Evolutionary conservation across 768 basidiomycete genomes (phyloP).

Genomic region (Sporobolomyces phaffii): DNA sequence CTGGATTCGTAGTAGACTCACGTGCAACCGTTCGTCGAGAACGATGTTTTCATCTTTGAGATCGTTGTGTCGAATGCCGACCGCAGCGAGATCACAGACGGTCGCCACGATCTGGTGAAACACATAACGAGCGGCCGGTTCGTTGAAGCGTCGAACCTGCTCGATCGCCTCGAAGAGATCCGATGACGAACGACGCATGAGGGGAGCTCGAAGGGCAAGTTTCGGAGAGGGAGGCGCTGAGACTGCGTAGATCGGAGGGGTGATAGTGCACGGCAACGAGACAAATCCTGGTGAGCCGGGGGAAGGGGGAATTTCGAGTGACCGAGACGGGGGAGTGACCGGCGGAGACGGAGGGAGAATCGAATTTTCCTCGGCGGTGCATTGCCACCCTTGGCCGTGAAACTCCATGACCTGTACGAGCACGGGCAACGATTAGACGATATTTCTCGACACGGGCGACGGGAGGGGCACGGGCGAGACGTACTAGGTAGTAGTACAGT

Average conservation of each 20-base stretch:
- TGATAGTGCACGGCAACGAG: not conserved
- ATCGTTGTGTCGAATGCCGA: conserved; percentile 47
- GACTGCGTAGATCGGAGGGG: not conserved
- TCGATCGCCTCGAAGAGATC: conserved; percentile 95
- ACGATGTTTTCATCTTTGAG: conserved; percentile 51
- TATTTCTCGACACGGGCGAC: not conserved
- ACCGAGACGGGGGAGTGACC: conserved; percentile 5
- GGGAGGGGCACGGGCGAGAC: not conserved
- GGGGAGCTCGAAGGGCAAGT: not conserved
- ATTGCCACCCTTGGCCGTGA: conserved; percentile 77
- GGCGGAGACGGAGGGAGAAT: conserved; percentile 17
- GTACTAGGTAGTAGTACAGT: conserved; percentile 72
- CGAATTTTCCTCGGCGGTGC: not conserved
- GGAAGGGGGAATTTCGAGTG: not conserved
- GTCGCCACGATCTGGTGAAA: conserved; percentile 81
- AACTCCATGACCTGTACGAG: conserved; percentile 53
- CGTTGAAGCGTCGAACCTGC: conserved; percentile 70
- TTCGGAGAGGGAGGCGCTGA: not conserved
- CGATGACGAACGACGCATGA: conserved; percentile 27
- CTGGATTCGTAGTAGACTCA: too few species aligned
- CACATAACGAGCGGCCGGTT: conserved; percentile 69
- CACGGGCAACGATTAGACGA: not conserved
- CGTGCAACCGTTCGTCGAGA: conserved; percentile 52
- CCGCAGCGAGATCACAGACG: conserved; percentile 61
- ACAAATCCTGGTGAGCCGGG: not conserved